Base-by-base conservation (phyloP, 208 protist genomes). In the Trypanosoma platydactyli region DNA sequence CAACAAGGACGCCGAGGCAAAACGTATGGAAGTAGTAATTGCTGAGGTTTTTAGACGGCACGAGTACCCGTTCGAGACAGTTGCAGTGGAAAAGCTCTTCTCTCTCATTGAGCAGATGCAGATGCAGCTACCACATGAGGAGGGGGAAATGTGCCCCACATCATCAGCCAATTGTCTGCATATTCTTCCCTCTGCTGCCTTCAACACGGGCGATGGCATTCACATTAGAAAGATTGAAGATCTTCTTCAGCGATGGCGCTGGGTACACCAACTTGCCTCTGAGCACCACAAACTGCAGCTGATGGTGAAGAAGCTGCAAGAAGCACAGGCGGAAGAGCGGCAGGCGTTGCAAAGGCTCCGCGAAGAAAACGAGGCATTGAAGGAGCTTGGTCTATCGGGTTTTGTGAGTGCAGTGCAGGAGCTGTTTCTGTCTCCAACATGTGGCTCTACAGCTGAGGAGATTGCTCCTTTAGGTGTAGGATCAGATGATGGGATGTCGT, bases 31-130 rank as follows among this genome's bases (percentile, higher is more conserved):
- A 18, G 11, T 11, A 57, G 30, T 40, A 6, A 22, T 42, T 4
- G 52, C 30, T 33, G 4, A 33, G n/a, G 52, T 41, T 11, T 57
- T 57, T 57, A n/a, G 30, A 33, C 24, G 52, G 25, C 30, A 57
- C 30, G 6, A 33, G 30, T 57, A 22, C 30, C 52, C 52, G 24
- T 57, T 54, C 29, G 12, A 54, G 5, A 5, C 22, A n/a, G 50
- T 15, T 25, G 15, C 50, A 20, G 25, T 54, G 50, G 50, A 54
- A 13, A 5, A 18, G 18, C 25, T 54, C 11, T 54, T 54, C 3
- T 54, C 5, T 54, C 15, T 25, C 13, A 5, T 54, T 35, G 50
- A 54, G 25, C 18, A 54, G 25, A 22, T 54, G 25, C 25, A 29
- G 16, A 41, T 22, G 6, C 25, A 20, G 20, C 13, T 40, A n/a